Base-by-base conservation (phyloP, 176 grass and related monocot species). In the Alloteropsis semialata region DNA sequence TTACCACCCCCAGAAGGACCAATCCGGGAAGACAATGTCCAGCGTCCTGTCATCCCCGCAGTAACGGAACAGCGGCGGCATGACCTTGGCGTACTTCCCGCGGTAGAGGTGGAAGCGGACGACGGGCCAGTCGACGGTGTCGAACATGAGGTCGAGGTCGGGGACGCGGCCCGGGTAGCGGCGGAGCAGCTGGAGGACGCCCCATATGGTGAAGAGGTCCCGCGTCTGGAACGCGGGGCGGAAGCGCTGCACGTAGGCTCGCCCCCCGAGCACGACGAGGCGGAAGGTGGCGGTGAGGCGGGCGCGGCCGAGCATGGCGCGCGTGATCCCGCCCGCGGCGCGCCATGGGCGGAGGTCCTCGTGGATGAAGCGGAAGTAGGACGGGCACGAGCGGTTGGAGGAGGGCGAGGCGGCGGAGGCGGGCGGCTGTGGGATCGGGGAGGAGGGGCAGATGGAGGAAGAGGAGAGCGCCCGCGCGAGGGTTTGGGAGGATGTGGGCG, bases 1-100 rank as follows among this genome's bases (percentile, higher is more conserved):
- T 98, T 96, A 99, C 93, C 93, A 96, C 72, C 96, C 96, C 96
- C 93, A 99, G 46, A 96, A 99, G 15, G 96, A 93, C 96, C 96
- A 99, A 66, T 99, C 93, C 5, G 93, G 96, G 77, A 99, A 99
- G 39, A 84, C 87, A 14, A 96, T 99, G 46, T 99, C 89, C 17
- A 90, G 73, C 2, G 96, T 88, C 22, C 48, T 82, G 12, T 99
- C 82, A 85, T 92, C 85, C 25, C 87, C 87, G 25, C 93, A 99
- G 56, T 96, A 96, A 1, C 91, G 89, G 58, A 99, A 99, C 30
- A 99, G 33, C 3, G 93, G 85, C 0, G 96, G 91, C 51, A 87
- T 85, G 5, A 92, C 37, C 9, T 33, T 44, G 18, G 85, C 82
- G 77, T 86, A 61, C 72, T 77, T 16, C 17, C 63, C 34, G 19